Conservation (phyloP, 1,284 basidiomycete species). For the Somion occarium region DNA sequence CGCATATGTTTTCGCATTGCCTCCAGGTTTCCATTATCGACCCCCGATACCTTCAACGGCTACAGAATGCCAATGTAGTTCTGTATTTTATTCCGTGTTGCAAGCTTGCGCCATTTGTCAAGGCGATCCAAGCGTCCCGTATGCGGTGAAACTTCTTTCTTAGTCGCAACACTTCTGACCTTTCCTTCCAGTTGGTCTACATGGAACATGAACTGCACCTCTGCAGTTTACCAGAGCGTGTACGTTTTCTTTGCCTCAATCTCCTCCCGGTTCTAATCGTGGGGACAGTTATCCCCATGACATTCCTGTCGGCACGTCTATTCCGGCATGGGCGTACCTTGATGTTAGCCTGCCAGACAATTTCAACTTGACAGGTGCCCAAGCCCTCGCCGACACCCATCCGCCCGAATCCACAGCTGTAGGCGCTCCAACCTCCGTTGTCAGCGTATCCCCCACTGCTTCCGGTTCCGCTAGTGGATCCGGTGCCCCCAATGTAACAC, state of each 20-base stretch:
- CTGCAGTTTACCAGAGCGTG: conserved; percentile 7
- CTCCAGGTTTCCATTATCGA: conserved; percentile 11
- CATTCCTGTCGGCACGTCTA: conserved; percentile 12
- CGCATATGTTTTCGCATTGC: conserved; percentile 13
- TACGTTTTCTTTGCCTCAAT: not conserved
- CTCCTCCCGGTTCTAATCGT: not conserved
- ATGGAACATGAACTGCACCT: conserved; percentile 13
- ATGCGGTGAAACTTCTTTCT: not conserved
- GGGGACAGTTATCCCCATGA: conserved; percentile 8
- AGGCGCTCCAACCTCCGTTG: not conserved
- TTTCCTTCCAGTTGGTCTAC: conserved; percentile 9
- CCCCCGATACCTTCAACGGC: conserved; percentile 7
- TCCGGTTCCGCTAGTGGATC: not conserved
- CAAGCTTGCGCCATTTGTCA: conserved; percentile 13
- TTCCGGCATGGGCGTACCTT: conserved; percentile 14
- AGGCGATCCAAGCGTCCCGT: conserved; percentile 8
- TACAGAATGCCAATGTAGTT: conserved; percentile 15
- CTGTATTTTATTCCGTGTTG: conserved; percentile 14
- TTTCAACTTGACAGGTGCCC: conserved; percentile 13
- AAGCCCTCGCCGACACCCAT: conserved; percentile 1
- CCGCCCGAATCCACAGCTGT: conserved; percentile 9
- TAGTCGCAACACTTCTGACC: not conserved
- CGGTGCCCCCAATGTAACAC: not conserved
- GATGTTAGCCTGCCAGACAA: conserved; percentile 10
- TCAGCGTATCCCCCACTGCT: not conserved